phyloP scores from a whole-genome alignment of 495 filamentous ascomycete genomes.

The Penicillium diatomitis region DNA sequence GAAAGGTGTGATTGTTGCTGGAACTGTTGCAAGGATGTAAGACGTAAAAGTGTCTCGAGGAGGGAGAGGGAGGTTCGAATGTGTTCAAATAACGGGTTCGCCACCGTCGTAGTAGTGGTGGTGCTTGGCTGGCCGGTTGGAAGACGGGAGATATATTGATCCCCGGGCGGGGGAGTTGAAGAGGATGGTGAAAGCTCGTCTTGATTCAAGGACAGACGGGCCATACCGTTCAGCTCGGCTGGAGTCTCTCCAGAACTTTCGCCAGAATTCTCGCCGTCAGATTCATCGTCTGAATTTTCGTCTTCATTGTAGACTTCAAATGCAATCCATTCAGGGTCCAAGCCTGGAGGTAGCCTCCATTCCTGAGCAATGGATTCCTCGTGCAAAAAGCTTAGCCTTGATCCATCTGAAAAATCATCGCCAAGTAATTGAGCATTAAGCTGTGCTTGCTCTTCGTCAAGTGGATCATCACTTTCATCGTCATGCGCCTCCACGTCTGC shows the following conservation, averaged over 20 bases:
- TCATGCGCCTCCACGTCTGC: constrained; percentile 17
- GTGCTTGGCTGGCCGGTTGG: constrained; percentile 28
- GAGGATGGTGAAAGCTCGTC: constrained; percentile 11
- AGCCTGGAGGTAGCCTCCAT: constrained; percentile 64
- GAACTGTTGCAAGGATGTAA: constrained; percentile 92
- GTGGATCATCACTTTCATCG: constrained; percentile 14
- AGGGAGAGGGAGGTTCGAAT: constrained; percentile 84
- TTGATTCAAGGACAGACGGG: constrained; percentile 29
- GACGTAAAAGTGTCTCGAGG: constrained; percentile 86
- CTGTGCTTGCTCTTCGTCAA: constrained; percentile 46
- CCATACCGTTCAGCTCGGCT: constrained; percentile 32
- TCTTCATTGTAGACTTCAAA: constrained; percentile 76
- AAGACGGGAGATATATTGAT: neutral
- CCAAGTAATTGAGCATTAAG: constrained; percentile 59
- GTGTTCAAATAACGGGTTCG: constrained; percentile 34
- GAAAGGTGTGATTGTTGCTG: constrained; percentile 87
- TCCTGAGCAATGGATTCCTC: constrained; percentile 33
- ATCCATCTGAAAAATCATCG: constrained; percentile 23
- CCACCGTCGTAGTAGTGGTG: constrained; percentile 26
- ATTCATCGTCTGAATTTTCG: constrained; percentile 50
- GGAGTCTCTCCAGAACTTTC: constrained; percentile 23
- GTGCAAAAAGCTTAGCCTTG: constrained; percentile 17
- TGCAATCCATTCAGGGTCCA: constrained; percentile 94
- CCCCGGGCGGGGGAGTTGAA: constrained; percentile 13
- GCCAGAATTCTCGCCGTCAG: constrained; percentile 34